Conservation (phyloP, 2,329 filamentous ascomycete genomes). For the Colletotrichum sp. region DNA sequence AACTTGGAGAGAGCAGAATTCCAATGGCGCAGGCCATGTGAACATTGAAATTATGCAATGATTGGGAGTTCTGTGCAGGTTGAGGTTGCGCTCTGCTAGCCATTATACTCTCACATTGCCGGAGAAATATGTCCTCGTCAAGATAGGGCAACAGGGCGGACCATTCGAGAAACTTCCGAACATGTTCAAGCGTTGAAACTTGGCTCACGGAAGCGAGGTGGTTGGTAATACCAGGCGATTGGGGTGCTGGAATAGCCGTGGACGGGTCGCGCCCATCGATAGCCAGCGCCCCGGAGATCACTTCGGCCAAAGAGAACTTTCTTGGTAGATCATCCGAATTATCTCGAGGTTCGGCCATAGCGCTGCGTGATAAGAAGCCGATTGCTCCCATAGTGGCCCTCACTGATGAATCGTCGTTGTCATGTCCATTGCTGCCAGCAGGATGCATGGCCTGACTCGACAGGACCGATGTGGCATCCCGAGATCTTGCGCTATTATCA, state of each 20-base stretch:
- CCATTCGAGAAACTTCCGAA: background rate
- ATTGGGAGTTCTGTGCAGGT: background rate
- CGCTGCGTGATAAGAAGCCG: conserved; percentile 11
- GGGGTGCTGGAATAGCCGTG: background rate
- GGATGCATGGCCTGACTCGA: background rate
- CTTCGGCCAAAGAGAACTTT: background rate
- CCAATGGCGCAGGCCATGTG: conserved; percentile 6
- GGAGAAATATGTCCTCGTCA: background rate
- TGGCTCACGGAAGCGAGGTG: background rate
- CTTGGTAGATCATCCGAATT: background rate
- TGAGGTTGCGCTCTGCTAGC: background rate
- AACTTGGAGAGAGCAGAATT: background rate
- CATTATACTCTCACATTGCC: background rate
- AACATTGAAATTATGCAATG: conserved; percentile 2
- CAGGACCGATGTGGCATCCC: background rate
- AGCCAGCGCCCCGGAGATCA: background rate
- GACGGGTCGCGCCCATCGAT: conserved; percentile 7
- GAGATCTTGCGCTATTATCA: background rate
- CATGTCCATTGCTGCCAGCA: background rate
- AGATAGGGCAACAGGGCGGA: background rate
- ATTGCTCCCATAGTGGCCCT: conserved; percentile 16
- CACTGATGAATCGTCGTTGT: conserved; percentile 7
- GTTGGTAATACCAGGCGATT: background rate
- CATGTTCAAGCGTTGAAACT: background rate
- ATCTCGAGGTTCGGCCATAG: conserved; percentile 11